A percentile compares a stretch with the other conserved stretches of the same genome.
phyloP scores from a whole-genome alignment of 108 stramenopile genomes.

The Skeletonema costatum region DNA sequence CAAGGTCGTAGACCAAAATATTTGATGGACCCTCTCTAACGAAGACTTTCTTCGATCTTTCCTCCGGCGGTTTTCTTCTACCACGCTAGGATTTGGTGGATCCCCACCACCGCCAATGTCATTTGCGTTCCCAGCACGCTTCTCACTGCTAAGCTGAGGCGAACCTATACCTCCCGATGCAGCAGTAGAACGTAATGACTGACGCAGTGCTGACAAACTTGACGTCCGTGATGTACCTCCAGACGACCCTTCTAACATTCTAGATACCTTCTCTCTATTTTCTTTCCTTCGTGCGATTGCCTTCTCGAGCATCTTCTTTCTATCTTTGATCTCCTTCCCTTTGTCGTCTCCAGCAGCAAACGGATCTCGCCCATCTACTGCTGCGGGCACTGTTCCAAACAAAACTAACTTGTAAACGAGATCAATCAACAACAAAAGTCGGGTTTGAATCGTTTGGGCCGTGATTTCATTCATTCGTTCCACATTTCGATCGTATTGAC shows the following conservation, averaged over 20 bases:
- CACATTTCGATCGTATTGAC: not conserved
- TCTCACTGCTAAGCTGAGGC: not conserved
- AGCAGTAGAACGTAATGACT: constrained; percentile 25
- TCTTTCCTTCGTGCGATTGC: not conserved
- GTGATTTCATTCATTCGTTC: constrained; percentile 1
- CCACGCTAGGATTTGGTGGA: not conserved
- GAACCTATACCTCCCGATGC: constrained; percentile 12
- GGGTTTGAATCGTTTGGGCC: constrained; percentile 28
- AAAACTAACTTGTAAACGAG: constrained; percentile 40
- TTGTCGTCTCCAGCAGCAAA: not conserved
- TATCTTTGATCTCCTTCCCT: not conserved
- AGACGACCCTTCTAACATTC: not conserved
- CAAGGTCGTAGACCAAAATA: constrained; percentile 41
- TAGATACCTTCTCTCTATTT: not conserved
- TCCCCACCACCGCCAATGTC: not conserved
- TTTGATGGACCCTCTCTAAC: constrained; percentile 29
- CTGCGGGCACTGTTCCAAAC: constrained; percentile 42
- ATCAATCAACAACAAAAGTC: constrained; percentile 38
- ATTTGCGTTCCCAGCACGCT: not conserved
- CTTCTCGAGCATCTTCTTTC: not conserved
- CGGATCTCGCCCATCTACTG: constrained; percentile 16
- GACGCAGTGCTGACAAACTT: constrained; percentile 11
- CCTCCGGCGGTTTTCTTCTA: constrained; percentile 32
- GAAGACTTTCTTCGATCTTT: constrained; percentile 28
- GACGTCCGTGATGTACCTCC: constrained; percentile 14